Percentiles rank a stretch among this genome's conserved stretches.
Conservation (phyloP, 768 basidiomycete species). For the Lentinula sp. region DNA sequence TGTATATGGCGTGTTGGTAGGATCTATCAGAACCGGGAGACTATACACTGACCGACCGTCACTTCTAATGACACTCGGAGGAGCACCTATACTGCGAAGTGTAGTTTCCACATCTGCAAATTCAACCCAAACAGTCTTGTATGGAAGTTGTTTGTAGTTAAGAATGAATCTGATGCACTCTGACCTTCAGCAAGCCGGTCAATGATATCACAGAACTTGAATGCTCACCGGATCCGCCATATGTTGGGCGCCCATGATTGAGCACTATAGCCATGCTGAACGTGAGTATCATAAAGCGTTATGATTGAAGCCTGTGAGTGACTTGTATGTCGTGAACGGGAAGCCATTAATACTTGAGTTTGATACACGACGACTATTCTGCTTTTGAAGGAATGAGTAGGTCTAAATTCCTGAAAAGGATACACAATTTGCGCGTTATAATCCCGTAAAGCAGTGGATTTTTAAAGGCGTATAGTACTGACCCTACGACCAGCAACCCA, state of each 20-base stretch:
- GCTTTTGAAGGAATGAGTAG: not conserved
- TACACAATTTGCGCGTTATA: not conserved
- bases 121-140: conserved; percentile 67
- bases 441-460: not conserved
- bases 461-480: not conserved
- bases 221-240: conserved; percentile 59
- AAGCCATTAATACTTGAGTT: not conserved
- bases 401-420: not conserved
- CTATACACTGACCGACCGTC: conserved; percentile 62
- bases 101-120: conserved; percentile 63
- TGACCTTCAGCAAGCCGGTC: not conserved
- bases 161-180: conserved; percentile 48
- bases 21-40: conserved; percentile 65
- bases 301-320: conserved; percentile 24
- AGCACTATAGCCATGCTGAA: conserved; percentile 36
- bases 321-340: not conserved
- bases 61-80: conserved; percentile 42
- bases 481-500: not conserved
- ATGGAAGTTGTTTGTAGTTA: conserved; percentile 71
- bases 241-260: conserved; percentile 76
- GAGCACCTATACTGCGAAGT: conserved; percentile 51
- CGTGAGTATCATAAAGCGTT: conserved; percentile 53
- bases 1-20: conserved; percentile 32
- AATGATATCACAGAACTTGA: not conserved
- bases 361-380: not conserved